Conservation (phyloP, 2,329 filamentous ascomycete genomes). For the Ophiosphaerella korrae region DNA sequence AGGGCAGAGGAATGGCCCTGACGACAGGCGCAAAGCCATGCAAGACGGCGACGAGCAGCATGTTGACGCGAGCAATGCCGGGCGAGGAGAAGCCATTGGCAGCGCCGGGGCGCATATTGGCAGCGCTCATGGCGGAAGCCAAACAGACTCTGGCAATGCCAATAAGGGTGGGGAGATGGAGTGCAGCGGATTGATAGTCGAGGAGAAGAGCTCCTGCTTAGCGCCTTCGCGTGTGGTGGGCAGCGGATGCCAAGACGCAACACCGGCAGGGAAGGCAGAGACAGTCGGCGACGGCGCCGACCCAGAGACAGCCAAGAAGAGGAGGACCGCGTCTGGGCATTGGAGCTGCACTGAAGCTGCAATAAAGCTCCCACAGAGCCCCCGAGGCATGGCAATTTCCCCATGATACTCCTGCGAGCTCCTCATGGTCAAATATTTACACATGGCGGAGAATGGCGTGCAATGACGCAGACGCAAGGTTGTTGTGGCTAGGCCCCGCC, state of each 20-base stretch:
- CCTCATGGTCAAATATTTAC: too few species aligned
- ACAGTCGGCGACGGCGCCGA: not conserved
- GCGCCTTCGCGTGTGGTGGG: constrained; percentile 2
- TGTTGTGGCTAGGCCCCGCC: not conserved
- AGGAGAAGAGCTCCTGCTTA: not conserved
- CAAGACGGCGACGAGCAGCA: constrained; percentile 36
- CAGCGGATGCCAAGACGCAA: constrained; percentile 1
- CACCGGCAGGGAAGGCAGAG: constrained; percentile 1
- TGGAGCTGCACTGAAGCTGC: too few species aligned
- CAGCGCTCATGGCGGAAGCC: constrained; percentile 37
- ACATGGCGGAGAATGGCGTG: too few species aligned
- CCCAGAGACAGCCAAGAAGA: too few species aligned
- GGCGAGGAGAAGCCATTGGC: constrained; percentile 37
- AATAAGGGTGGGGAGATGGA: constrained; percentile 13
- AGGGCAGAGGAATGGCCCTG: constrained; percentile 39
- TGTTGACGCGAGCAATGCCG: constrained; percentile 28
- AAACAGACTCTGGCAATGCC: constrained; percentile 20
- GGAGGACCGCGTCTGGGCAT: too few species aligned
- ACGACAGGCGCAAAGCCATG: constrained; percentile 41
- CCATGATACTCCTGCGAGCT: too few species aligned
- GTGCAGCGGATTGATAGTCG: constrained; percentile 14
- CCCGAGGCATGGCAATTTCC: too few species aligned
- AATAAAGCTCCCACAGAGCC: too few species aligned
- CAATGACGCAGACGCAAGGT: not conserved
- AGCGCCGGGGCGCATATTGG: constrained; percentile 20